Percentiles rank a stretch among this genome's conserved stretches.
Evolutionary conservation across 371 early-diverging fungal species (phyloP).

Genomic region (Cokeromyces recurvatus): DNA sequence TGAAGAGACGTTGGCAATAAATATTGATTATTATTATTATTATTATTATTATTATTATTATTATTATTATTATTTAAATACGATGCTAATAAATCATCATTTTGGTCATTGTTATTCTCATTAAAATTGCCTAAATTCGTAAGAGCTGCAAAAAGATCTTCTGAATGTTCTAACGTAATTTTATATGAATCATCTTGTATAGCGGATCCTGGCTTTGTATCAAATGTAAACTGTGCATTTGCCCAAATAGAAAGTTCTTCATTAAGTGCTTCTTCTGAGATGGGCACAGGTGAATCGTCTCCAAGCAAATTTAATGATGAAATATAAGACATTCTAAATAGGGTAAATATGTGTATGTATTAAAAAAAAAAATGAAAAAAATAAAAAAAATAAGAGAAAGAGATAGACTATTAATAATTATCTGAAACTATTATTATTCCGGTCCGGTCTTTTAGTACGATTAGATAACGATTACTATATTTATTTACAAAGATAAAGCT

Average conservation of each 20-base stretch:
- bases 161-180: slow-evolving; percentile 2
- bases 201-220: slow-evolving; percentile 46
- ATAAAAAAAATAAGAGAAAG: no score
- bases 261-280: slow-evolving; percentile 33
- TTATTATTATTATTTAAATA: not conserved
- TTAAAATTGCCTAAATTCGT: not conserved
- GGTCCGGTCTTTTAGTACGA: no score
- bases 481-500: no score
- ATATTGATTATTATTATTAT: not conserved
- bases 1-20: not conserved
- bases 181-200: slow-evolving; percentile 22
- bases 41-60: not conserved
- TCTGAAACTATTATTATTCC: no score
- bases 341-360: no score
- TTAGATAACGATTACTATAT: no score
- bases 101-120: not conserved
- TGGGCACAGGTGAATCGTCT: slow-evolving; percentile 30
- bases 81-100: not conserved
- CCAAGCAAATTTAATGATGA: slow-evolving; percentile 37
- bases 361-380: no score
- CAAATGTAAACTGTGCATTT: slow-evolving; percentile 69
- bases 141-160: slow-evolving; percentile 11
- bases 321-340: slow-evolving; percentile 52
- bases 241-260: slow-evolving; percentile 60
- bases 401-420: no score